A percentile compares a stretch with the other conserved stretches of the same genome.
These are phyloP conservation scores for Penicillium salamii DNA, from an alignment of 495 filamentous ascomycete species.

Conservation along the genomic window DNA sequence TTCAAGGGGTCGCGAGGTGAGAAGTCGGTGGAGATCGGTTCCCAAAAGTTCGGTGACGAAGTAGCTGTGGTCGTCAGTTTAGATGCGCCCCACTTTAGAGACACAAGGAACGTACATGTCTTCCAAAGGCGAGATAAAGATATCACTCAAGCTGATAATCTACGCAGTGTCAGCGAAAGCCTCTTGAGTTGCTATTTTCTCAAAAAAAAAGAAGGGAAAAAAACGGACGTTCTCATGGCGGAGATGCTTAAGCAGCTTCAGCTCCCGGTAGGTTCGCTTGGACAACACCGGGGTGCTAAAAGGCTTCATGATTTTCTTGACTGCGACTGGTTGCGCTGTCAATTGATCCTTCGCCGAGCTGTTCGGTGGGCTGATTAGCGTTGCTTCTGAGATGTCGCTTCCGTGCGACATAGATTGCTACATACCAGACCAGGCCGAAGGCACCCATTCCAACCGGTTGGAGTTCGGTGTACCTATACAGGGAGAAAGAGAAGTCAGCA, in stretches of 20 bases:
- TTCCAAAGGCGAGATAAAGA: slow-evolving; percentile 98
- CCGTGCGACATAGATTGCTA: slow-evolving; percentile 19
- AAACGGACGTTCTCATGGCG: slow-evolving; percentile 84
- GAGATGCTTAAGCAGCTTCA: slow-evolving; percentile 96
- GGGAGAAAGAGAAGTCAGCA: slow-evolving; percentile 16
- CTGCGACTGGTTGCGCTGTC: slow-evolving; percentile 88
- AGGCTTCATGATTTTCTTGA: slow-evolving; percentile 99
- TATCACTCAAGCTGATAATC: slow-evolving; percentile 98
- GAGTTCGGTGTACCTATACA: slow-evolving; percentile 84
- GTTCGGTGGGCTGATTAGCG: slow-evolving; percentile 16
- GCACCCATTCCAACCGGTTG: slow-evolving; percentile 99
- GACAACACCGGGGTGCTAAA: slow-evolving; percentile 97
- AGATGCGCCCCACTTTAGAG: slow-evolving; percentile 6
- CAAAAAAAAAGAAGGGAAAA: not conserved
- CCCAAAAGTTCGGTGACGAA: slow-evolving; percentile 97
- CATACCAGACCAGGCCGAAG: slow-evolving; percentile 96
- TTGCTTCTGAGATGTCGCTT: not conserved
- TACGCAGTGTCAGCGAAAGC: slow-evolving; percentile 37
- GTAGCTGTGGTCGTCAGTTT: slow-evolving; percentile 59
- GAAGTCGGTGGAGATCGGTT: slow-evolving; percentile 91
- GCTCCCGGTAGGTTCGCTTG: slow-evolving; percentile 93
- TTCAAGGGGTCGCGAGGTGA: slow-evolving; percentile 93
- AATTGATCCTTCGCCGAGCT: slow-evolving; percentile 98
- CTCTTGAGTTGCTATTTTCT: not conserved
- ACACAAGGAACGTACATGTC: slow-evolving; percentile 73